phyloP scores from a whole-genome alignment of 2,329 filamentous ascomycete genomes.

The Fusarium citri region DNA sequence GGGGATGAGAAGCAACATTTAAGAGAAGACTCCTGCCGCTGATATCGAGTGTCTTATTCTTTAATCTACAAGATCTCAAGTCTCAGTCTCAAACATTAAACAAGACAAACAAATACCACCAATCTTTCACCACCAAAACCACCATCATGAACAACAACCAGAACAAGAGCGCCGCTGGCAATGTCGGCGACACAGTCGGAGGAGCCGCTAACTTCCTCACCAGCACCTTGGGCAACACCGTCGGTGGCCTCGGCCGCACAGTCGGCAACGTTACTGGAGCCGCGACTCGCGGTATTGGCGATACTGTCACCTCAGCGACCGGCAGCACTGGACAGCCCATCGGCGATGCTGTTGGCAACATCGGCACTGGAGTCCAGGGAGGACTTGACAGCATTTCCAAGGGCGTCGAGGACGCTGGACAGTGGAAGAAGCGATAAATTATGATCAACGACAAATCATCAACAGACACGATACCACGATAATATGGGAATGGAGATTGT shows the following conservation, averaged over 20 bases:
- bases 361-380: constrained; percentile 65
- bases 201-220: constrained; percentile 56
- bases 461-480: not conserved
- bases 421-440: constrained; percentile 61
- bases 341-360: constrained; percentile 65
- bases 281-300: constrained; percentile 66
- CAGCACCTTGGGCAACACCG: constrained; percentile 55
- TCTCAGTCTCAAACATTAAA: not conserved
- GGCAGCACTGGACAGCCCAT: constrained; percentile 66
- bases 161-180: constrained; percentile 45
- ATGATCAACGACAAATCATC: not conserved
- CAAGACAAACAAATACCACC: not conserved
- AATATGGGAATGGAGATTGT: not conserved
- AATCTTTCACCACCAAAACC: constrained; percentile 2
- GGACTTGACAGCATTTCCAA: constrained; percentile 62
- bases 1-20: constrained; percentile 8
- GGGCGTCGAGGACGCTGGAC: constrained; percentile 68
- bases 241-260: constrained; percentile 56
- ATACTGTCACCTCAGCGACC: constrained; percentile 65
- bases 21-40: constrained; percentile 20
- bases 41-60: not conserved
- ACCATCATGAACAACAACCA: constrained; percentile 42
- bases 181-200: constrained; percentile 50
- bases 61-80: constrained; percentile 8
- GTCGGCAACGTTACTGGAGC: constrained; percentile 60